These are phyloP conservation scores for Diutina catenulata DNA, from an alignment of 1,139 yeast species.

Conservation along the genomic window DNA sequence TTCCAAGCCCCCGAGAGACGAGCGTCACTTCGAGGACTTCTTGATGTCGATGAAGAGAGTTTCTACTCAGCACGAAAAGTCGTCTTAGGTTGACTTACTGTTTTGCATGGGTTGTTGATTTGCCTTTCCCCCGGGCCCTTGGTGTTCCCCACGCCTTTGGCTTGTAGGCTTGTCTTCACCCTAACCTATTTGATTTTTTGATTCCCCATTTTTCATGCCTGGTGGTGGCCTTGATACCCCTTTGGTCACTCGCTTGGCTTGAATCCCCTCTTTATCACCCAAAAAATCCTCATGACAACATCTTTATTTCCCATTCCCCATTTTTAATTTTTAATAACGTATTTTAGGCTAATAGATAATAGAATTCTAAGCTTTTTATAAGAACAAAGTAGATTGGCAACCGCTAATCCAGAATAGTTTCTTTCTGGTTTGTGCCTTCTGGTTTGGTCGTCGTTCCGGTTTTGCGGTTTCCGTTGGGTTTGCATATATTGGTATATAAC, in stretches of 20 bases:
- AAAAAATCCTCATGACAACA: constrained; percentile 6
- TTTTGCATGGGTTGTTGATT: constrained; percentile 12
- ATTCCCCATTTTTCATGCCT: constrained; percentile 10
- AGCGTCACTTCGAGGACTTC: constrained; percentile 87
- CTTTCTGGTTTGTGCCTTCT: too few species aligned
- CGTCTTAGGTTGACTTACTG: constrained; percentile 20
- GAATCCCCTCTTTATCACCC: constrained; percentile 8
- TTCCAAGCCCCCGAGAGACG: constrained; percentile 47
- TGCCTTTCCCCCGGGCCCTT: constrained; percentile 15
- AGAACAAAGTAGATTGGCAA: too few species aligned
- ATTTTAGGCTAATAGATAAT: constrained; percentile 6
- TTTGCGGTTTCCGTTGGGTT: too few species aligned
- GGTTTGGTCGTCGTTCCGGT: too few species aligned
- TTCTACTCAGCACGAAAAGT: constrained; percentile 91
- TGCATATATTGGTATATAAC: too few species aligned
- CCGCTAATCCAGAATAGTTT: too few species aligned
- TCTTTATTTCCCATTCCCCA: constrained; percentile 6
- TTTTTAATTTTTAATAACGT: constrained; percentile 5
- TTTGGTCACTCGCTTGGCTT: neutral
- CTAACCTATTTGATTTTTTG: constrained; percentile 6
- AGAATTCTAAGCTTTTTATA: too few species aligned
- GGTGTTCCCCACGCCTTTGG: neutral
- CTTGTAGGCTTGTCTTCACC: constrained; percentile 9
- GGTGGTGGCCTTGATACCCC: constrained; percentile 4
- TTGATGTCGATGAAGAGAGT: constrained; percentile 96